These are phyloP conservation scores for Capsicum chinense DNA, from an alignment of 257 asterid species.

Conservation along the genomic window DNA sequence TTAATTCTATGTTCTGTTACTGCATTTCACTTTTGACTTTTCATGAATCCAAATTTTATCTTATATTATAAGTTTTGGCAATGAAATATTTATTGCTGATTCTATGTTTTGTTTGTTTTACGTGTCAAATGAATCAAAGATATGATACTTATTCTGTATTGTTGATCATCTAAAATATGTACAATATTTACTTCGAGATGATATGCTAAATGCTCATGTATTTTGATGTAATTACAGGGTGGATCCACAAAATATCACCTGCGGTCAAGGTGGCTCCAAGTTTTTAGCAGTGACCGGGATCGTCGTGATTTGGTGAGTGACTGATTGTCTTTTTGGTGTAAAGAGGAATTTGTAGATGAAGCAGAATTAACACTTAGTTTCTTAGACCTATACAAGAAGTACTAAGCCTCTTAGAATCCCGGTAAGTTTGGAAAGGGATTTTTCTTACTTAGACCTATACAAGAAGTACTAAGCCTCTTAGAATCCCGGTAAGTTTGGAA, in stretches of 20 bases:
- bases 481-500: neutral
- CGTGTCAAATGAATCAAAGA: neutral
- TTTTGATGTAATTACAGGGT: slow-evolving; percentile 58
- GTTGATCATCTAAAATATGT: slow-evolving; percentile 11
- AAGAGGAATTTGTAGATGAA: neutral
- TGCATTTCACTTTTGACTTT: slow-evolving; percentile 6
- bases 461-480: neutral
- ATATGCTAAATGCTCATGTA: neutral
- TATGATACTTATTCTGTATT: neutral
- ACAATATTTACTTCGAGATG: neutral
- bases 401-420: neutral
- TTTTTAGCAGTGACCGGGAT: slow-evolving; percentile 92
- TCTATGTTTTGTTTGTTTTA: neutral
- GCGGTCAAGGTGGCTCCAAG: slow-evolving; percentile 90
- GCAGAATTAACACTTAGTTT: neutral
- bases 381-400: neutral
- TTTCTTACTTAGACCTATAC: no score
- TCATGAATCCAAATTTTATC: neutral
- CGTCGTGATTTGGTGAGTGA: slow-evolving; percentile 98
- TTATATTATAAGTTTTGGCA: neutral
- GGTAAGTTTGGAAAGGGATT: neutral
- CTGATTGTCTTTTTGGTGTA: slow-evolving; percentile 7
- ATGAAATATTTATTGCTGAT: neutral
- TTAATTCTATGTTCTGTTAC: neutral
- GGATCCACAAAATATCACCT: slow-evolving; percentile 97